Conservation (phyloP, 1,284 basidiomycete genomes). For the Tylopilus sp. region DNA sequence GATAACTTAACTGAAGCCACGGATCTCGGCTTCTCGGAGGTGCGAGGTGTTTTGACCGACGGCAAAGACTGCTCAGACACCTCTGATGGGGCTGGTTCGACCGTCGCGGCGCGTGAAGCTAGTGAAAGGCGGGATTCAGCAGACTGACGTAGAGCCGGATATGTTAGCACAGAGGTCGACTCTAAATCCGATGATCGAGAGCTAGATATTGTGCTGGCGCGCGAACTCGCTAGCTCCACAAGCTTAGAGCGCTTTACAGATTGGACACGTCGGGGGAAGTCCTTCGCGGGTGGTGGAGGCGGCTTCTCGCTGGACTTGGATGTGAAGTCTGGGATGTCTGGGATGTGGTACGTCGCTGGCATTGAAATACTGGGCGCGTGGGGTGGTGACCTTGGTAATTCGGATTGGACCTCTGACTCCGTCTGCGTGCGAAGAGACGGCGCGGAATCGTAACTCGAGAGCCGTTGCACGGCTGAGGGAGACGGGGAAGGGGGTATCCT, state of each 20-base stretch:
- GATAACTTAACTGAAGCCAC: constrained; percentile 21
- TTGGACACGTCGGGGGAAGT: constrained; percentile 12
- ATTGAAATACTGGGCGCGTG: constrained; percentile 39
- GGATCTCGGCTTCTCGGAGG: constrained; percentile 12
- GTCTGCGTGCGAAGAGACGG: constrained; percentile 49
- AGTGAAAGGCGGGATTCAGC: constrained; percentile 48
- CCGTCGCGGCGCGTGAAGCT: constrained; percentile 21
- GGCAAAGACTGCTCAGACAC: constrained; percentile 16
- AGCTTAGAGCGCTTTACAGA: constrained; percentile 53
- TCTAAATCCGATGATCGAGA: constrained; percentile 40
- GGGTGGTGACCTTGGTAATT: constrained; percentile 28
- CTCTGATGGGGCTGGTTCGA: constrained; percentile 14
- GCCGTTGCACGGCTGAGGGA: constrained; percentile 64
- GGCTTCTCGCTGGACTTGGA: constrained; percentile 43
- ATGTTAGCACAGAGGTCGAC: constrained; percentile 58
- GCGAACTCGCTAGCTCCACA: constrained; percentile 56
- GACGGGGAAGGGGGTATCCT: constrained; percentile 59
- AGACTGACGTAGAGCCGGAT: constrained; percentile 60
- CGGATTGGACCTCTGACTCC: constrained; percentile 33
- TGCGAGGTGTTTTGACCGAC: constrained; percentile 12
- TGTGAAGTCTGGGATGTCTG: constrained; percentile 52
- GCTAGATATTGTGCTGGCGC: constrained; percentile 44
- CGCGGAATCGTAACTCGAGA: constrained; percentile 55
- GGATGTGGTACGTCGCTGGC: constrained; percentile 47
- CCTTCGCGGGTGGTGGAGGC: constrained; percentile 25